These are phyloP conservation scores for Eucalyptus curtisii DNA, from an alignment of 345 rosid species.

Conservation along the genomic window DNA sequence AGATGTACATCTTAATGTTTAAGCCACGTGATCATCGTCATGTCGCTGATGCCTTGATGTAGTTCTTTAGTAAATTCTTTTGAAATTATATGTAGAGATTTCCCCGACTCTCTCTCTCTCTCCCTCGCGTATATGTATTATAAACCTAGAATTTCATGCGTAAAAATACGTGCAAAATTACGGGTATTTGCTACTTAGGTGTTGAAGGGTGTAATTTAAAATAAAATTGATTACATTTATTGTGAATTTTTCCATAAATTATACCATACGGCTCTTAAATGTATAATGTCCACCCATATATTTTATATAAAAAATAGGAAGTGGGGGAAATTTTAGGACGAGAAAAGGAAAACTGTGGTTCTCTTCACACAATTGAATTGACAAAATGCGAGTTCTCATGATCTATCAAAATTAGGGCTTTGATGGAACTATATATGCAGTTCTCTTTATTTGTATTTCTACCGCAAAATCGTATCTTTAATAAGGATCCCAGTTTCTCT, in stretches of 20 bases:
- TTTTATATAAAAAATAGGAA: neutral
- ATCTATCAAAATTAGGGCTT: neutral
- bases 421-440: neutral
- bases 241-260: neutral
- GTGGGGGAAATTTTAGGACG: neutral
- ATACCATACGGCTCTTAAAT: neutral
- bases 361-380: neutral
- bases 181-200: neutral
- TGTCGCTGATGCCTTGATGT: neutral
- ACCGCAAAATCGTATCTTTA: neutral
- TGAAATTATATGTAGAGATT: neutral
- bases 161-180: neutral
- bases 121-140: rapidly evolving
- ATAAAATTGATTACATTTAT: neutral
- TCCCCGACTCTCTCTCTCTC: rapidly evolving
- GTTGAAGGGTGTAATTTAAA: neutral
- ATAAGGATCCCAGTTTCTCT: rapidly evolving
- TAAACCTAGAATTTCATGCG: neutral
- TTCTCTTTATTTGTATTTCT: neutral
- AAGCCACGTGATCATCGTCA: neutral
- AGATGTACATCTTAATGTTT: neutral
- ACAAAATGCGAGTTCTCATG: neutral
- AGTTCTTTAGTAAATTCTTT: neutral
- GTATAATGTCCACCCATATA: rapidly evolving
- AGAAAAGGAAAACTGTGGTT: neutral